Evolutionary conservation across 1,284 basidiomycete species (phyloP).

Genomic region (Puccinia horiana): DNA sequence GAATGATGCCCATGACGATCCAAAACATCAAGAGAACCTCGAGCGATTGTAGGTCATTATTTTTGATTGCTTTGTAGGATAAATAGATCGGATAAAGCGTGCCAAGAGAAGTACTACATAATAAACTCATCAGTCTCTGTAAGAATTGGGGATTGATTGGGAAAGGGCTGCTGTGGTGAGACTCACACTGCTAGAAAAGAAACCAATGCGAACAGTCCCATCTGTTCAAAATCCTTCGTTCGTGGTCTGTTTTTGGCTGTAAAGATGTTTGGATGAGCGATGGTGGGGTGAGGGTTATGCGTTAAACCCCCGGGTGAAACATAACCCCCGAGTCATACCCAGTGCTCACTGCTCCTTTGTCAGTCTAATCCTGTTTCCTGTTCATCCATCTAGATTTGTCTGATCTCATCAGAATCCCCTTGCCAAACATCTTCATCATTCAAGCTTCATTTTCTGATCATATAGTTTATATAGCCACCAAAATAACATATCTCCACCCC

Average conservation of each 20-base stretch:
- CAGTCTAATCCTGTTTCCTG: too few species aligned
- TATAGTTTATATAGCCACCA: too few species aligned
- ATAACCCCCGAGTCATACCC: too few species aligned
- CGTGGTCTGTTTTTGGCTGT: not conserved
- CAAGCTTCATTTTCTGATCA: too few species aligned
- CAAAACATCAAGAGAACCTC: conserved; percentile 49
- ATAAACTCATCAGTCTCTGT: not conserved
- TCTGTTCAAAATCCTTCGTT: not conserved
- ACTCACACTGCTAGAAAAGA: conserved; percentile 46
- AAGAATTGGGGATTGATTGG: not conserved
- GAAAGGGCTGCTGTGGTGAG: not conserved
- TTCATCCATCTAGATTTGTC: too few species aligned
- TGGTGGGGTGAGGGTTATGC: too few species aligned
- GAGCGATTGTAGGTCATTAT: conserved; percentile 47
- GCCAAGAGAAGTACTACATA: conserved; percentile 33
- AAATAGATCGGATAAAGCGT: conserved; percentile 49
- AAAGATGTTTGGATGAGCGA: too few species aligned
- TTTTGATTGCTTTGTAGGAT: conserved; percentile 49
- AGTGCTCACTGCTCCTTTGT: too few species aligned
- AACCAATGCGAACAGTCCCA: conserved; percentile 42
- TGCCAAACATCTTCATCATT: too few species aligned
- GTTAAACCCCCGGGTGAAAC: too few species aligned
- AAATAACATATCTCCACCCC: too few species aligned
- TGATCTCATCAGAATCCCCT: too few species aligned
- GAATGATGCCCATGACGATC: conserved; percentile 47